Conservation (phyloP, 306 rosid genomes). For the Sesbania bispinosa region DNA sequence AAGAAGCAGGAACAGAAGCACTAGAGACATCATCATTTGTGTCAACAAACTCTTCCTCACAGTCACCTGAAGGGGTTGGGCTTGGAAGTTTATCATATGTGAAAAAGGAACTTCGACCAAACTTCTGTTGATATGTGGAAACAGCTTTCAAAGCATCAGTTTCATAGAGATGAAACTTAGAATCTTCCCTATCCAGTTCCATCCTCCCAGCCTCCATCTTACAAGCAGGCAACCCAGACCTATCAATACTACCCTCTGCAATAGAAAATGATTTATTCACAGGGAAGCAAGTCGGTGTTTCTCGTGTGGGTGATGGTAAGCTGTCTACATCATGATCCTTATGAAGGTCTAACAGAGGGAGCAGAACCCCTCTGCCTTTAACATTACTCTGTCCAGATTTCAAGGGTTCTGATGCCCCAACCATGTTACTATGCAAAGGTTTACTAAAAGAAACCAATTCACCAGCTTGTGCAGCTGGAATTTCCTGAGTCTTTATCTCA, state of each 20-base stretch:
- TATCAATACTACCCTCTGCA: slow-evolving; percentile 39
- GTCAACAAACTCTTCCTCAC: slow-evolving; percentile 51
- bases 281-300: slow-evolving; percentile 50
- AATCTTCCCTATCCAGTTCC: slow-evolving; percentile 34
- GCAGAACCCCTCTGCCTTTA: slow-evolving; percentile 61
- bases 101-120: slow-evolving; percentile 69
- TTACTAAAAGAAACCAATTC: slow-evolving; percentile 40
- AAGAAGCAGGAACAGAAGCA: too few relatives aligned
- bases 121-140: slow-evolving; percentile 90
- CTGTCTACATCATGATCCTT: slow-evolving; percentile 93
- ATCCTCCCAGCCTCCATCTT: slow-evolving; percentile 41
- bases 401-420: slow-evolving; percentile 26
- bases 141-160: slow-evolving; percentile 89
- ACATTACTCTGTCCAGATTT: slow-evolving; percentile 49
- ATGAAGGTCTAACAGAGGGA: slow-evolving; percentile 91
- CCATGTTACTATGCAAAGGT: slow-evolving; percentile 26
- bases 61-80: slow-evolving; percentile 93
- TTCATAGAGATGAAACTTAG: slow-evolving; percentile 64
- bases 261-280: slow-evolving; percentile 40
- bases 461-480: slow-evolving; percentile 22
- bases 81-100: slow-evolving; percentile 81
- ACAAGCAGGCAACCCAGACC: slow-evolving; percentile 32
- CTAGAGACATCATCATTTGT: slow-evolving; percentile 72
- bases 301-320: slow-evolving; percentile 95
- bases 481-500: slow-evolving; percentile 33